Evolutionary conservation across 1,284 basidiomycete species (phyloP), one percentile per base, ranked within the genome.

Genomic region (Takashimella koratensis): DNA sequence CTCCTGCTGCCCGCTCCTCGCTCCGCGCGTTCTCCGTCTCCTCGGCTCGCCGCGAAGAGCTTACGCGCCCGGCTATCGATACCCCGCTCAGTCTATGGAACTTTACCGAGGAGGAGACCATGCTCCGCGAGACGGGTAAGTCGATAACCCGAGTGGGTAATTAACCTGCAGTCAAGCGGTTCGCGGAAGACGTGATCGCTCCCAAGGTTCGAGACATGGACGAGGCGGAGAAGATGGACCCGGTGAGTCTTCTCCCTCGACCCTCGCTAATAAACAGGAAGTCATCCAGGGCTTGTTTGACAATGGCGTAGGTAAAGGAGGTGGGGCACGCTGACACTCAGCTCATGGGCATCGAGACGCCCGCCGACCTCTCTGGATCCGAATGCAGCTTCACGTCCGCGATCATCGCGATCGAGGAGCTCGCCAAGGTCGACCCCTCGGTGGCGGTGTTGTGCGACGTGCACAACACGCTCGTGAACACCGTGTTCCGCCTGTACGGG

Each of bases 261-360:
- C 4, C 42, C 30, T 12, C 20, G 45, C 26, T 6, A 27, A 36
- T 24, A 53, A 44, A 27, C 43, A 67, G 63, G 69, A 77, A 2
- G 78, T 98, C 66, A 91, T 98, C 71, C 82, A 90, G 68, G 90
- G 86, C 0, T 82, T 98, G 20, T 98, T 97, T 61, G 92, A 97
- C 56, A 91, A 97, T 77, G 95, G 95, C 26, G 91, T 97, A 70
- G 64, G 86, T 78, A 21, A 23, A 50, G 5, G 24, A n/a, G 8
- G 39, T 42, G 21, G 5, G 41, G 39, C 39, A 23, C 47, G 21
- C 47, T 40, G 47, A n/a, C n/a, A n/a, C n/a, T n/a, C n/a, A 94
- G 90, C 81, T 96, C 51, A 98, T 98, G 96, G 94, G 89, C 47
- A 93, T 99, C 62, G 95, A 98, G 79, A 97, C 91, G 3, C 83